phyloP scores from a whole-genome alignment of 2,329 filamentous ascomycete species.

The Sphaerostilbella broomeana region DNA sequence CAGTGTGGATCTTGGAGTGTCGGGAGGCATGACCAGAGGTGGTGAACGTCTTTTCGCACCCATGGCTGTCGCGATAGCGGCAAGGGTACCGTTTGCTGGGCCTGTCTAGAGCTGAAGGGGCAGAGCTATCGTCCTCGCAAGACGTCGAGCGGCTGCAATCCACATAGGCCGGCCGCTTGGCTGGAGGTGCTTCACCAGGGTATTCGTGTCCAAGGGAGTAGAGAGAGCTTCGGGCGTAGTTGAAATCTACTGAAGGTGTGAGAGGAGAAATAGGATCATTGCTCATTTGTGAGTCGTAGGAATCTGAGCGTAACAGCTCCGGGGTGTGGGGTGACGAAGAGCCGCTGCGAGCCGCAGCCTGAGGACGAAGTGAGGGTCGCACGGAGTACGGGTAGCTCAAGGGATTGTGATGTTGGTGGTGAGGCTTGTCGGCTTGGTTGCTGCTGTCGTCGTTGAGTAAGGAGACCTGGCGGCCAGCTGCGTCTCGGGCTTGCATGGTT shows the following conservation, averaged over 20 bases:
- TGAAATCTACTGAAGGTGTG: constrained; percentile 44
- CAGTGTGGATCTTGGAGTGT: constrained; percentile 78
- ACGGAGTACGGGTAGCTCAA: constrained; percentile 28
- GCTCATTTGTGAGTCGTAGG: constrained; percentile 54
- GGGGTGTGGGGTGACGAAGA: constrained; percentile 48
- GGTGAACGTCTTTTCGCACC: constrained; percentile 74
- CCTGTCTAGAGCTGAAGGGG: constrained; percentile 38
- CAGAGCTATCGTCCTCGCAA: constrained; percentile 45
- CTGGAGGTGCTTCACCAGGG: constrained; percentile 24
- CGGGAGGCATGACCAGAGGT: constrained; percentile 80
- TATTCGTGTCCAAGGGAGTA: constrained; percentile 33
- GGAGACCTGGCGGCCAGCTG: constrained; percentile 51
- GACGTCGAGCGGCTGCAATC: constrained; percentile 41
- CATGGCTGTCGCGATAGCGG: constrained; percentile 62
- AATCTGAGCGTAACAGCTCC: constrained; percentile 53
- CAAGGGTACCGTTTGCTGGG: constrained; percentile 65
- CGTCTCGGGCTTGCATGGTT: constrained; percentile 51
- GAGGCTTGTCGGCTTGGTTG: constrained; percentile 11
- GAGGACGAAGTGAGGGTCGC: constrained; percentile 5
- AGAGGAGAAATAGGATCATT: constrained; percentile 49
- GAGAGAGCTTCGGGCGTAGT: constrained; percentile 34
- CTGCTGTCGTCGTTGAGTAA: constrained; percentile 49
- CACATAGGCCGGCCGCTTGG: constrained; percentile 38
- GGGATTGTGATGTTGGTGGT: constrained; percentile 22
- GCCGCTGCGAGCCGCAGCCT: constrained; percentile 26